A percentile compares a stretch with the other conserved stretches of the same genome.
phyloP scores from a whole-genome alignment of 345 rosid species.

The Aurinia saxatilis region DNA sequence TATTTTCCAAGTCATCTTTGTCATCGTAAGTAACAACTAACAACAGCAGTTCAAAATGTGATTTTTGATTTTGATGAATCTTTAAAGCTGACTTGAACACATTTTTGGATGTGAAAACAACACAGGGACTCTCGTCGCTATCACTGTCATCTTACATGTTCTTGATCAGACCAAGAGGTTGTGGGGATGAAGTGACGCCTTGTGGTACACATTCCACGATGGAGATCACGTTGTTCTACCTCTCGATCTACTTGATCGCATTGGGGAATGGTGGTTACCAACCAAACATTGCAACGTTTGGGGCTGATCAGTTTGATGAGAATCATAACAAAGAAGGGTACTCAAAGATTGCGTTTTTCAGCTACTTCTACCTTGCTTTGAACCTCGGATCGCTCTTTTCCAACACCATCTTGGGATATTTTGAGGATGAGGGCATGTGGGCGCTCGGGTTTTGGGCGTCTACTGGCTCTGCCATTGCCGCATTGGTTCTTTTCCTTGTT shows the following conservation, averaged over 20 bases:
- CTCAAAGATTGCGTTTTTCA: constrained; percentile 84
- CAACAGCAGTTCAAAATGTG: no score
- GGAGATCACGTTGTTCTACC: constrained; percentile 69
- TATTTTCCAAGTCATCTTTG: constrained; percentile 87
- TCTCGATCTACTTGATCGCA: constrained; percentile 82
- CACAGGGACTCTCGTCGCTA: constrained; percentile 68
- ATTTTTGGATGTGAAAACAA: constrained; percentile 1
- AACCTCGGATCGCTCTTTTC: constrained; percentile 97
- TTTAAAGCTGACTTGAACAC: not conserved
- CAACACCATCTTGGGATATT: constrained; percentile 81
- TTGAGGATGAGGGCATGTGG: constrained; percentile 95
- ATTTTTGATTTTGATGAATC: no score
- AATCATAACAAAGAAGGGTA: constrained; percentile 77
- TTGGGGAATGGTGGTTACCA: constrained; percentile 97
- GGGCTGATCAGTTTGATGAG: constrained; percentile 97
- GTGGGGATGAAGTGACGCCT: constrained; percentile 59
- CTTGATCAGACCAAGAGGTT: constrained; percentile 74
- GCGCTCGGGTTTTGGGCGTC: constrained; percentile 93
- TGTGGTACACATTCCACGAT: constrained; percentile 68
- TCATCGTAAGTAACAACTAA: constrained; percentile 50
- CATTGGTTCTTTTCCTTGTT: constrained; percentile 59
- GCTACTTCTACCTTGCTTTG: constrained; percentile 92
- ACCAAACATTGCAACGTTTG: constrained; percentile 92
- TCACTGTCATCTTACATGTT: constrained; percentile 73
- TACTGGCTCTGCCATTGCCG: constrained; percentile 76